These are phyloP conservation scores for Rhamnella rubrinervis DNA, from an alignment of 331 rosid species.

Conservation along the genomic window DNA sequence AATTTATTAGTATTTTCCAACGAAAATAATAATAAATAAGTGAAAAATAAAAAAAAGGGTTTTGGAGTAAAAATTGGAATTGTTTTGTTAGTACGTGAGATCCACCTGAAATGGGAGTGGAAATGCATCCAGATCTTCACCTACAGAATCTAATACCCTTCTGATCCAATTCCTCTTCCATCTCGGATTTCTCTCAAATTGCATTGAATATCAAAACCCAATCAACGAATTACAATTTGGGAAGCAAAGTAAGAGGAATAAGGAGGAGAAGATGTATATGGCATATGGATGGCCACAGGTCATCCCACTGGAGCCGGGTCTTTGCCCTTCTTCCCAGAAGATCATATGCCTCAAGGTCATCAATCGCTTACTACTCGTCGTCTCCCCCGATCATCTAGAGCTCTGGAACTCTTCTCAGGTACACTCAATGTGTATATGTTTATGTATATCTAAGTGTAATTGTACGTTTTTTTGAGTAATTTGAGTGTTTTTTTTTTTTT, in stretches of 20 bases:
- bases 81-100: neutral
- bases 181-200: conserved; percentile 34
- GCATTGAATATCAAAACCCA: conserved; percentile 16
- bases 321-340: conserved; percentile 63
- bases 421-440: neutral
- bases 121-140: conserved; percentile 24
- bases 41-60: neutral
- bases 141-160: neutral
- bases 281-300: conserved; percentile 99
- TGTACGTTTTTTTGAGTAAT: neutral
- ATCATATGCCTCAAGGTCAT: conserved; percentile 71
- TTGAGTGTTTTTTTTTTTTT: neutral
- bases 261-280: conserved; percentile 69
- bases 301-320: conserved; percentile 74
- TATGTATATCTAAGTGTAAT: neutral
- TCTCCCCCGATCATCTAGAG: conserved; percentile 83
- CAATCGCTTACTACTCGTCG: conserved; percentile 71
- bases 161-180: conserved; percentile 15
- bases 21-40: neutral
- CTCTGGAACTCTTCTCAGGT: conserved; percentile 92
- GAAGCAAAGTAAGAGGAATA: neutral
- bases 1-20: too few species aligned
- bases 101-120: conserved; percentile 26
- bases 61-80: neutral
- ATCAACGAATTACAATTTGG: conserved; percentile 22